Base-by-base conservation (phyloP, 345 rosid species). In the Populus tremula region DNA sequence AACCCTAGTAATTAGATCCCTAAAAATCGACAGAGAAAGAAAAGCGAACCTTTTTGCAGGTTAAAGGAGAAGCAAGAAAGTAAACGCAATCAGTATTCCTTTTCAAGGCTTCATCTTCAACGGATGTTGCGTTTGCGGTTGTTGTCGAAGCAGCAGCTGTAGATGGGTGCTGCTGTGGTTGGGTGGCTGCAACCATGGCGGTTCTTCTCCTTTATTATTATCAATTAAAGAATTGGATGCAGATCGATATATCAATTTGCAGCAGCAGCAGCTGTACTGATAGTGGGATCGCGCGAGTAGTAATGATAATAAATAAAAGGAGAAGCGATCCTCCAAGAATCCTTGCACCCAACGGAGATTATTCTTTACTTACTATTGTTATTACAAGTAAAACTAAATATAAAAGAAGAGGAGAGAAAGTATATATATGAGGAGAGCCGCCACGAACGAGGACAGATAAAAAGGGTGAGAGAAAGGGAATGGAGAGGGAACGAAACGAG, bases 71-170 rank as follows among this genome's bases (percentile, higher is more conserved):
- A 21, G 98, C 97, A 39, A 94, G 96, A 76, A 94, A 94, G 84
- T 93, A 93, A 82, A 95, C 97, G 78, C 98, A 95, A 88, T 93
- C 99, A 61, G 98, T 94, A 78, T 92, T 92, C 85, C 94, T 83
- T 82, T 94, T 94, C 83, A 92, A 84, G 63, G 94, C 96, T 74
- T 92, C 98, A 63, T 92, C 97, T 67, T 88, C 97, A 0, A 77
- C 69, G 36, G 84, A 41, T 38, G 90, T 83, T 6, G 89, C 77
- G 1, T 2, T 59, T 16, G 53, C 18, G 1, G 53, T 47, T 16
- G 53, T 16, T 59, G 29, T 59, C 29, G 64, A 23, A 23, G 27
- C 64, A 59, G 89, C 14, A 14, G 77, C 23, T 17, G 78, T 36
- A 9, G 84, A 73, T 72, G 84, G 70, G 16, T 83, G 84, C 38